These are phyloP conservation scores for Xylaria sp. DNA, from an alignment of 495 filamentous ascomycete genomes.

Conservation along the genomic window DNA sequence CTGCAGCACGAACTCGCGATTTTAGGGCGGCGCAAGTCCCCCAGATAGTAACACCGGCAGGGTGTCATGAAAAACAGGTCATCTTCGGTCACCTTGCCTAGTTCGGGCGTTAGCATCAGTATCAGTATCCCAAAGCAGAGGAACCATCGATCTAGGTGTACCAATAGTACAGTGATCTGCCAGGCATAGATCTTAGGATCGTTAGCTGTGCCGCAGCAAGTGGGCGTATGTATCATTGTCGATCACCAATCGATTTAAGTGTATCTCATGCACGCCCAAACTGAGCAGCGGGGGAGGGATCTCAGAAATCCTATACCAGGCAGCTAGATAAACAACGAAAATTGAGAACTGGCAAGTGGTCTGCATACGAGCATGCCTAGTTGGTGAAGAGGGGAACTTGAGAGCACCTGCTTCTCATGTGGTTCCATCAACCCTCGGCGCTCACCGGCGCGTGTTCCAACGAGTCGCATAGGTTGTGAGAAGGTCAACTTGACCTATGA, in stretches of 20 bases:
- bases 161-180: neutral
- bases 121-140: conserved; percentile 1
- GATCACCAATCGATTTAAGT: conserved; percentile 2
- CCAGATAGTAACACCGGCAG: neutral
- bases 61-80: neutral
- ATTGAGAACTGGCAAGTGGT: neutral
- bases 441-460: neutral
- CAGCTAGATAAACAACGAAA: neutral
- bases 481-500: neutral
- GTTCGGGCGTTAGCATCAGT: neutral
- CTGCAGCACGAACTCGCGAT: neutral
- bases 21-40: neutral
- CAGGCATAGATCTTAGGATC: conserved; percentile 11
- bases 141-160: conserved; percentile 2
- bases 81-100: neutral
- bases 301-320: neutral
- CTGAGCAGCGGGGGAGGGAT: neutral
- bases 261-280: neutral
- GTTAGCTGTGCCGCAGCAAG: conserved; percentile 15
- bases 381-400: neutral
- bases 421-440: neutral
- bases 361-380: neutral
- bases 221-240: conserved; percentile 4
- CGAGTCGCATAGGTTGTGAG: neutral
- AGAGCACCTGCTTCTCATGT: neutral